Base-by-base conservation (phyloP, 78 protist genomes). In the Planoprotostelium fungivorum region DNA sequence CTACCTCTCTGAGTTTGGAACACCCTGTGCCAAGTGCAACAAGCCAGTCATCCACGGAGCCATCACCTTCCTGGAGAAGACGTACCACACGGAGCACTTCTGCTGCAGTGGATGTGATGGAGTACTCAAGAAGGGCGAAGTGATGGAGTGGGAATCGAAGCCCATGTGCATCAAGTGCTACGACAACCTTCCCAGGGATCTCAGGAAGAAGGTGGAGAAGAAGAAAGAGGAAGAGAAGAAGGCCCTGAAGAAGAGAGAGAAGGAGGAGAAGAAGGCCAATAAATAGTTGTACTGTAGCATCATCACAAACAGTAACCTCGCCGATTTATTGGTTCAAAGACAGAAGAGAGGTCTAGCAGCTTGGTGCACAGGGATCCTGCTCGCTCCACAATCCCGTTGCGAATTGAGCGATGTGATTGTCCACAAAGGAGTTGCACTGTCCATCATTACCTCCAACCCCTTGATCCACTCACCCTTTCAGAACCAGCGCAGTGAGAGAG, bases 61-160 rank as follows among this genome's bases (percentile, higher is more conserved):
- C 84, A 91, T 90, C 25, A 93, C 89, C 28, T 90, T 87, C 31
- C 86, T 92, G 86, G 94, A 93, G 84, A 94, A 94, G 86, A 63
- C 85, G 25, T 94, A 88, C 37, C 96, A 94, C 91, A 90, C 95
- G 84, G 95, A 89, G 0, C 93, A 91, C 93, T 94, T 89, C 84
- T 63, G 88, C 38, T 94, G 96, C 90, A 87, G 87, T 34, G 94
- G 94, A 86, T 94, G 96, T 86, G 90, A 92, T 35, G 29, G 38
- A n/a, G 28, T 87, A 1, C 90, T 94, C 0, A 90, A 90, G 36
- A 89, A 91, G 63, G 93, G 73, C 5, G 31, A 89, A 36, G 91
- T 94, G 35, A 63, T 89, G 91, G 96, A 94, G 34, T 91, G 91
- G 93, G 96, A 94, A 63, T 89, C 91, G 37, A 94, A 94, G 88